Conservation (phyloP, 202 grass and related monocot genomes). For the Panicum virgatum region DNA sequence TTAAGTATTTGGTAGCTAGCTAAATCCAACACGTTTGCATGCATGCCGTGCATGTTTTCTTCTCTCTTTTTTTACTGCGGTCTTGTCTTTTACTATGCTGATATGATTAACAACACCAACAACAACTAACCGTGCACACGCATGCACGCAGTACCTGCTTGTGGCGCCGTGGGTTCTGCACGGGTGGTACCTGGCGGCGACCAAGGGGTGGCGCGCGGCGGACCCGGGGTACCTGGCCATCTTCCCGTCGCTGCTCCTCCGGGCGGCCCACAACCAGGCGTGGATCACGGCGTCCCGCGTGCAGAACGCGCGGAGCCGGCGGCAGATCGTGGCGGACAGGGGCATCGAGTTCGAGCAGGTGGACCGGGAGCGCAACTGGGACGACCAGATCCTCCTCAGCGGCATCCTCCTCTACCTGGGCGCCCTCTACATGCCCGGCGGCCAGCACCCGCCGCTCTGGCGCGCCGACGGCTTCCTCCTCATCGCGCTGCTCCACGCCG, state of each 20-base stretch:
- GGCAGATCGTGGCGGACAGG: conserved; percentile 68
- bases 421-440: conserved; percentile 5
- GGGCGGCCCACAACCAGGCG: conserved; percentile 66
- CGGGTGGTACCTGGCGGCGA: conserved; percentile 39
- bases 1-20: too few relatives aligned
- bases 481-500: conserved; percentile 55
- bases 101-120: too few relatives aligned
- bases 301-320: conserved; percentile 73
- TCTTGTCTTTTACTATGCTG: neutral
- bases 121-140: neutral
- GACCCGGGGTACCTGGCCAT: conserved; percentile 52
- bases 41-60: too few relatives aligned
- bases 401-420: conserved; percentile 58
- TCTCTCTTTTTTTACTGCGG: neutral
- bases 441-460: conserved; percentile 55
- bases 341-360: conserved; percentile 95
- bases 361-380: conserved; percentile 93
- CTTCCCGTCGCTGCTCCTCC: conserved; percentile 51
- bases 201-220: conserved; percentile 45
- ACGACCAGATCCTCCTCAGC: conserved; percentile 90
- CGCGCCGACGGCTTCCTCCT: conserved; percentile 56
- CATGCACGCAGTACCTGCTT: conserved; percentile 69
- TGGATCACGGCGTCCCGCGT: conserved; percentile 82
- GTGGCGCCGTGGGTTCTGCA: conserved; percentile 74
- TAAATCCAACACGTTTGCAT: too few relatives aligned